These are phyloP conservation scores for Holtermanniella nyarrowii DNA, from an alignment of 768 basidiomycete species.

Conservation along the genomic window DNA sequence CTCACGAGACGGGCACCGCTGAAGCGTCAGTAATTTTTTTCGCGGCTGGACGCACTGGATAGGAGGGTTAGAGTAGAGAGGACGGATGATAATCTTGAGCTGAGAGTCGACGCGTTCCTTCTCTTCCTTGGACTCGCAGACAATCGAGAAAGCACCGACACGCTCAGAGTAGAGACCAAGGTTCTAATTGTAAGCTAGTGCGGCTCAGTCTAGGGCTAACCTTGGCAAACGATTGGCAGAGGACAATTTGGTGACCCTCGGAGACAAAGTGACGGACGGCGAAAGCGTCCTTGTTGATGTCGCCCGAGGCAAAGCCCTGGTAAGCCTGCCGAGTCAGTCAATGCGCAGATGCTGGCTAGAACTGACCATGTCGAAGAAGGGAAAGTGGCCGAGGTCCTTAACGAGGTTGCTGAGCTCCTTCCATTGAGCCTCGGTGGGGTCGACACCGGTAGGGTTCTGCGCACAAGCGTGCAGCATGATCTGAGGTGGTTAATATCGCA, in stretches of 20 bases:
- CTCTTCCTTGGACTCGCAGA: conserved; percentile 52
- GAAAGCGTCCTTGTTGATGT: conserved; percentile 80
- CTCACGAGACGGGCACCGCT: conserved; percentile 41
- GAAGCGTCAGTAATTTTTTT: conserved; percentile 1
- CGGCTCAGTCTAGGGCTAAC: conserved; percentile 28
- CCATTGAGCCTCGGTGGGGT: conserved; percentile 92
- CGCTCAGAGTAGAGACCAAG: conserved; percentile 99
- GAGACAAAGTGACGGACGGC: conserved; percentile 88
- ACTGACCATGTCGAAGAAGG: conserved; percentile 86
- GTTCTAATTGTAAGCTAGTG: conserved; percentile 47
- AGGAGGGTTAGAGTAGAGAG: conserved; percentile 99
- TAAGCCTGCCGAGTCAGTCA: conserved; percentile 57
- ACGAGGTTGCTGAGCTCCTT: conserved; percentile 74
- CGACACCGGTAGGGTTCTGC: conserved; percentile 98
- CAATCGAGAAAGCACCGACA: conserved; percentile 87
- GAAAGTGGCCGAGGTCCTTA: conserved; percentile 78
- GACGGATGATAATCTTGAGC: conserved; percentile 86
- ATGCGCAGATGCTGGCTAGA: not conserved
- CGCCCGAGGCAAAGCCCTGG: conserved; percentile 95
- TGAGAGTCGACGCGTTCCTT: conserved; percentile 82
- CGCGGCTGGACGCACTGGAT: conserved; percentile 27
- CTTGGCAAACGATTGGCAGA: conserved; percentile 94
- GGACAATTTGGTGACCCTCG: conserved; percentile 77
- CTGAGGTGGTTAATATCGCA: conserved; percentile 11
- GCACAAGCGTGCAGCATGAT: conserved; percentile 91